Evolutionary conservation across 2,329 filamentous ascomycete species (phyloP), one percentile per base, ranked within the genome.

Genomic region (Acephala macrosclerotiorum): DNA sequence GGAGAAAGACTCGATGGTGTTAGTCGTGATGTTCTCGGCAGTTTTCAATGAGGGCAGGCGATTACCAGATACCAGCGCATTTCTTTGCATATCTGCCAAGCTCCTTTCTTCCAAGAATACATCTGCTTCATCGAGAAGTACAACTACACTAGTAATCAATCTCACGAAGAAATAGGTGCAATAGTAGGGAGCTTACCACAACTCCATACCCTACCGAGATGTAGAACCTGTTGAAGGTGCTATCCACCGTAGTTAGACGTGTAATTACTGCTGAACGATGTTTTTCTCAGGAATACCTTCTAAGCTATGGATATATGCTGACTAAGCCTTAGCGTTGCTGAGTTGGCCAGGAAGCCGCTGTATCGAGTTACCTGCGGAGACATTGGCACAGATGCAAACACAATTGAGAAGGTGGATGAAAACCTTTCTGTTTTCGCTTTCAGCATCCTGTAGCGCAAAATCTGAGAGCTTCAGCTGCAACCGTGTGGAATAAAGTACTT

Each of bases 291-390:
- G 14, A 7, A 1, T 25, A 25, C 45, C 45, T 73, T 79, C 75
- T 94, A 91, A 0, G 94, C 83, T 18, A 84, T 84, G 65, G 84
- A 82, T 0, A 89, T 85, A 61, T 89, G 85, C 1, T 47, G 42
- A 47, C 18, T 14, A n/a, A 47, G 42, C 9, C 3, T 42, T 8
- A 89, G 55, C 82, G 81, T 86, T 2, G 83, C 84, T 0, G 84
- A 86, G 75, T 77, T 80, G 69, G 80, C 82, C 67, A 77, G 77
- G 55, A 79, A 80, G 47, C 85, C 84, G 1, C 78, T 87, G 2
- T 85, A 85, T 69, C 79, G 78, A 29, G 79, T 87, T 55, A 81
- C 80, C 66, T 90, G 90, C 0, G 91, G 91, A 35, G 91, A 94
- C 74, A 83, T 94, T 0, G 91, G 91, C 26, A 80, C 87, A n/a